Evolutionary conservation across 78 protist species (phyloP).

Genomic region (Dictyostelium citrinum): DNA sequence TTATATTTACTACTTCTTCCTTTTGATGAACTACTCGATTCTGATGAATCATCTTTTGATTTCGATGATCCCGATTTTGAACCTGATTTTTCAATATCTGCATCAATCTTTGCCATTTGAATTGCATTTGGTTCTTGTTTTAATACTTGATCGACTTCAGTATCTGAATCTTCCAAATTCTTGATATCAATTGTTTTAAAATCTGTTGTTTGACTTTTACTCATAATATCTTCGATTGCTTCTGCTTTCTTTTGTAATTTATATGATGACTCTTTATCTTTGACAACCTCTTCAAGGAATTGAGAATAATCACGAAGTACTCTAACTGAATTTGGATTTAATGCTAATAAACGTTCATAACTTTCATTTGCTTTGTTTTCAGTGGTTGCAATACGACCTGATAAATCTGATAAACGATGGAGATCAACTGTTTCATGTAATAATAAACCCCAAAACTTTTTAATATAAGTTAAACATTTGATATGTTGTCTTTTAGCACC

Average conservation of each 20-base stretch:
- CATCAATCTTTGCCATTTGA: conserved; percentile 11
- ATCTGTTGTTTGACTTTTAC: conserved; percentile 18
- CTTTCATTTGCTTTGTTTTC: conserved; percentile 52
- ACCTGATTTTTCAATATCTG: not conserved
- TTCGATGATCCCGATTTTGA: not conserved
- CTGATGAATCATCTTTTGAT: conserved; percentile 11
- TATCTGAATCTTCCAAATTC: not conserved
- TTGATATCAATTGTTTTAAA: not conserved
- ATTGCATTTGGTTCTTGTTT: not conserved
- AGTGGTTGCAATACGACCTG: conserved; percentile 49
- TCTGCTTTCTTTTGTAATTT: conserved; percentile 52
- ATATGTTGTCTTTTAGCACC: conserved; percentile 39
- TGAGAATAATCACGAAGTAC: conserved; percentile 71
- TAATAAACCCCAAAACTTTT: conserved; percentile 24
- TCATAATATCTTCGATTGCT: conserved; percentile 41
- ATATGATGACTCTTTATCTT: conserved; percentile 16
- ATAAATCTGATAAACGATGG: conserved; percentile 42
- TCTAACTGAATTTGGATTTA: conserved; percentile 64
- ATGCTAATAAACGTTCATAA: conserved; percentile 43
- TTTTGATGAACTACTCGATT: not conserved
- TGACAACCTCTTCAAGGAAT: conserved; percentile 64
- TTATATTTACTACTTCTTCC: not conserved
- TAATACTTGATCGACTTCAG: not conserved
- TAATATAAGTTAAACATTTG: conserved; percentile 30
- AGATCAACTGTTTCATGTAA: conserved; percentile 62